Percentiles rank a stretch among this genome's conserved stretches.
These are phyloP conservation scores for Ascochyta viciae-villosae DNA, from an alignment of 2,329 filamentous ascomycete genomes.

Conservation along the genomic window DNA sequence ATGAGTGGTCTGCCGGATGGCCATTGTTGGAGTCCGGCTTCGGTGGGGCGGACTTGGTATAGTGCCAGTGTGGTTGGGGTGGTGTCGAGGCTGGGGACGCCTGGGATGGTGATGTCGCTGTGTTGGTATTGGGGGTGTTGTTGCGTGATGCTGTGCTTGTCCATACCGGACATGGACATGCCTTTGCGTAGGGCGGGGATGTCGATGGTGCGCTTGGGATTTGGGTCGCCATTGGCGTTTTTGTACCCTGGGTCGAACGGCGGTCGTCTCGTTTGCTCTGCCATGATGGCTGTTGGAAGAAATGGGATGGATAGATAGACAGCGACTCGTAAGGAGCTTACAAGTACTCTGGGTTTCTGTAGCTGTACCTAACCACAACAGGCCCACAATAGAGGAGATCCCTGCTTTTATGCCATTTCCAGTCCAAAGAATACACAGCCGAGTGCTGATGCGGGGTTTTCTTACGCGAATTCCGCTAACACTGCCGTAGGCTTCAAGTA, in stretches of 20 bases:
- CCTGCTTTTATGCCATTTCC: too few species aligned
- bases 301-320: too few species aligned
- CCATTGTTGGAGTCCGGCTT: not conserved
- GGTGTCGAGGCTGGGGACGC: not conserved
- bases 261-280: not conserved
- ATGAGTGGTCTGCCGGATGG: slow-evolving; percentile 3
- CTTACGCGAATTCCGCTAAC: too few species aligned
- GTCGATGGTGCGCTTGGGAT: not conserved
- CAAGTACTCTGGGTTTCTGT: too few species aligned
- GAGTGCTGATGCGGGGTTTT: too few species aligned
- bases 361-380: too few species aligned
- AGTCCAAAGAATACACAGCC: too few species aligned
- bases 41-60: not conserved
- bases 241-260: slow-evolving; percentile 9
- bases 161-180: not conserved
- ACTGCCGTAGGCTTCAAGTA: too few species aligned
- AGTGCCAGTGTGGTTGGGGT: slow-evolving; percentile 1
- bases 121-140: not conserved
- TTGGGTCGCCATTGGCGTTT: not conserved
- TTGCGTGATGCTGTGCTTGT: not conserved
- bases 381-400: too few species aligned
- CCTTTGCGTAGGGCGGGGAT: not conserved
- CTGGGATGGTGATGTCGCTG: not conserved
- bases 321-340: too few species aligned
- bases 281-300: not conserved